Conservation (phyloP, 331 rosid genomes). For the Telfairia occidentalis region DNA sequence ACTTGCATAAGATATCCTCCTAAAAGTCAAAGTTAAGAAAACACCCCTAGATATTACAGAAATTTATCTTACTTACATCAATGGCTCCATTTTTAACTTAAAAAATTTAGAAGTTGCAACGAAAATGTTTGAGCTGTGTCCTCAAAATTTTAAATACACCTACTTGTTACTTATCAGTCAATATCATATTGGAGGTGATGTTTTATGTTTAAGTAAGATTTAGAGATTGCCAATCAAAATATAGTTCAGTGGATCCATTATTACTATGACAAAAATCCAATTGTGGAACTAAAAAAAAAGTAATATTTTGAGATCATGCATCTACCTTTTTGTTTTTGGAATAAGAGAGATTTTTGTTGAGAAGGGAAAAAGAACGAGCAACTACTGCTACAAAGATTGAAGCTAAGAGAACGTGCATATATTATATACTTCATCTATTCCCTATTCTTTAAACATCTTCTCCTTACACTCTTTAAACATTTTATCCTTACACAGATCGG, state of each 20-base stretch:
- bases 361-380: not conserved
- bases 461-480: not conserved
- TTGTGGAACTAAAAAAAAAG: no score
- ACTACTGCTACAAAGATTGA: not conserved
- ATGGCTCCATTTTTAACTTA: not conserved
- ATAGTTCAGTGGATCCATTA: no score
- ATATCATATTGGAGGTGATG: not conserved
- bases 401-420: not conserved
- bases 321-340: not conserved
- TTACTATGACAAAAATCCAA: no score
- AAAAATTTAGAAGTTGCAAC: not conserved
- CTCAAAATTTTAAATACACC: not conserved
- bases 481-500: constrained; percentile 2
- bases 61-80: not conserved
- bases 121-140: not conserved
- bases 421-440: not conserved
- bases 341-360: not conserved
- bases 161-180: not conserved
- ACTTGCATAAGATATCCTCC: not conserved
- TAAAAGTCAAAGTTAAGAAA: not conserved
- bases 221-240: no score
- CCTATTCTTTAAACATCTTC: not conserved
- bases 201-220: not conserved
- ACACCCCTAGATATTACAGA: not conserved
- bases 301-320: not conserved